phyloP scores from a whole-genome alignment of 495 filamentous ascomycete genomes.

The Aspergillus carlsbadensis region DNA sequence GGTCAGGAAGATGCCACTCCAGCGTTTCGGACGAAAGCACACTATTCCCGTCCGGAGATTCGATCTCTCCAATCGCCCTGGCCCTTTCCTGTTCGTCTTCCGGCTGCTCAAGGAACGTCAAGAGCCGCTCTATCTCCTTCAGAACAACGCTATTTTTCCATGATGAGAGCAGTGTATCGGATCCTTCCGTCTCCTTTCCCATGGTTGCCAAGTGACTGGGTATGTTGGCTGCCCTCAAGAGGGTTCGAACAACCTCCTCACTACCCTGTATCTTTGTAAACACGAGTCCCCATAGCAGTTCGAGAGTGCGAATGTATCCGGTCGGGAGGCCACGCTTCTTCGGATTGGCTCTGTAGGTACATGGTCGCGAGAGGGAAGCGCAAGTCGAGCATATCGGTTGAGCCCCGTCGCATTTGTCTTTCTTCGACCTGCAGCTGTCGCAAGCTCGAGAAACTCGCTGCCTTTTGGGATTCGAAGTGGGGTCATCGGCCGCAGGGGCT shows the following conservation, averaged over 20 bases:
- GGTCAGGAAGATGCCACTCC: conserved; percentile 41
- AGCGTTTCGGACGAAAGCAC: conserved; percentile 35
- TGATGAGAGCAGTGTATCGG: conserved; percentile 46
- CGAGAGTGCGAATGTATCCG: conserved; percentile 43
- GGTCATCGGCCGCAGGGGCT: conserved; percentile 29
- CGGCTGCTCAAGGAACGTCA: conserved; percentile 45
- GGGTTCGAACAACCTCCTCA: conserved; percentile 43
- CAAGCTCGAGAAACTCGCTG: conserved; percentile 63
- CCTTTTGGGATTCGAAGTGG: conserved; percentile 33
- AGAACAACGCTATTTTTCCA: conserved; percentile 56
- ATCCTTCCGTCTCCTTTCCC: conserved; percentile 45
- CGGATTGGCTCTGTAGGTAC: conserved; percentile 65
- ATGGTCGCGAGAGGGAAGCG: conserved; percentile 55
- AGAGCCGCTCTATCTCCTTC: conserved; percentile 50
- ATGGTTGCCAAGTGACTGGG: conserved; percentile 42
- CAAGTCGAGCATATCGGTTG: conserved; percentile 65
- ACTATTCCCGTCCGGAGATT: conserved; percentile 38
- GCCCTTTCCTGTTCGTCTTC: conserved; percentile 35
- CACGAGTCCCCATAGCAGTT: conserved; percentile 41
- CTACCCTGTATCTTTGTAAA: conserved; percentile 44
- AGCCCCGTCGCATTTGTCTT: conserved; percentile 66
- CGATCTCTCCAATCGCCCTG: conserved; percentile 21
- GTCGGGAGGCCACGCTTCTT: conserved; percentile 63
- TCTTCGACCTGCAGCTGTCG: conserved; percentile 63
- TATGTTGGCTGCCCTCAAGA: conserved; percentile 40